A percentile compares a stretch with the other conserved stretches of the same genome.
phyloP scores from a whole-genome alignment of 2,329 filamentous ascomycete species.

The Chaetomiaceae sp. region DNA sequence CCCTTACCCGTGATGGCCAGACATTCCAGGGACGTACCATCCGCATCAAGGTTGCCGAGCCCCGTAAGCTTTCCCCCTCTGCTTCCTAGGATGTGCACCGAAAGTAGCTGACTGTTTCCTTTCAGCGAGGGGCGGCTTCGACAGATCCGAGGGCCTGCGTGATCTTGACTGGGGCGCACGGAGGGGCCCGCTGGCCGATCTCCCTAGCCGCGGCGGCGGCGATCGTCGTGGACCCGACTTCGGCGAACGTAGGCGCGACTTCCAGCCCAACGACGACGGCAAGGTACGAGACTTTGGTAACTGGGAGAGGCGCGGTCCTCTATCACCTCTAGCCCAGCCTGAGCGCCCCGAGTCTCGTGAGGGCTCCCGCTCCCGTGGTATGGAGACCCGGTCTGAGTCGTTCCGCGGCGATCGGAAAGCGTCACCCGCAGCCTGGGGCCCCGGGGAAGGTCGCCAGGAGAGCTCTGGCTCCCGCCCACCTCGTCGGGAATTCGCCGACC shows the following conservation, averaged over 20 bases:
- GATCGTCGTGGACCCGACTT: constrained; percentile 48
- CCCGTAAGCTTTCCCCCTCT: constrained; percentile 64
- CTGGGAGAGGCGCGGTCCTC: constrained; percentile 92
- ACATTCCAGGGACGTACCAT: constrained; percentile 86
- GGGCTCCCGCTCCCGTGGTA: constrained; percentile 48
- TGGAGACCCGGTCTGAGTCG: constrained; percentile 56
- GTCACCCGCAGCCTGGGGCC: constrained; percentile 72
- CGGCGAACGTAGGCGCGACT: constrained; percentile 66
- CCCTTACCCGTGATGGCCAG: constrained; percentile 74
- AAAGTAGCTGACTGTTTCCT: constrained; percentile 35
- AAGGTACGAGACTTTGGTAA: constrained; percentile 77
- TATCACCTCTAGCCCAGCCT: constrained; percentile 63
- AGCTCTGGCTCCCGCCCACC: constrained; percentile 75
- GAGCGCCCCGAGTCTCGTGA: constrained; percentile 53
- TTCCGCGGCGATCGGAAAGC: constrained; percentile 59
- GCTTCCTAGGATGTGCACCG: background rate
- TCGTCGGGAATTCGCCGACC: constrained; percentile 69
- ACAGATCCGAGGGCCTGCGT: constrained; percentile 39
- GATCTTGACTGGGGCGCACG: constrained; percentile 40
- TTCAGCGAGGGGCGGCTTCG: constrained; percentile 75
- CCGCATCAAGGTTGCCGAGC: constrained; percentile 92
- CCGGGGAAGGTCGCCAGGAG: constrained; percentile 49
- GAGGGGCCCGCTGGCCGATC: constrained; percentile 32
- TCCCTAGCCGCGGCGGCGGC: constrained; percentile 36
- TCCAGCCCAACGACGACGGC: constrained; percentile 60